Evolutionary conservation across 139 green algal genomes (phyloP), one percentile per base, ranked within the genome.

Genomic region (Pleodorina starrii): DNA sequence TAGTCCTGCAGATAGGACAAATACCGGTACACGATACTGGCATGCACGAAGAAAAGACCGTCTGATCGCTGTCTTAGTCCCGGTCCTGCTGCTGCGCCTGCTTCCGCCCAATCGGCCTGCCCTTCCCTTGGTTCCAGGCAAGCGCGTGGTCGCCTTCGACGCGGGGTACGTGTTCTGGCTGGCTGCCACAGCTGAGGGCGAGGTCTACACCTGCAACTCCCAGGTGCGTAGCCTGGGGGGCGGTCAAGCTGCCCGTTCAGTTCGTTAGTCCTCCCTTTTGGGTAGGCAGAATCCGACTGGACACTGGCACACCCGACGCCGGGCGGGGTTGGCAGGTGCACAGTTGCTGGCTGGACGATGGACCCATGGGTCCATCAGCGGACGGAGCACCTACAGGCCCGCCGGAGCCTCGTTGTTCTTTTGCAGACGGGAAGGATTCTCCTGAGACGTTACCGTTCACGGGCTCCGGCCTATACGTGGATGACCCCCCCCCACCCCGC

Each of bases 111-210:
- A 60, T 60, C 21, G 21, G 7, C 29, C 7, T 66, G n/a, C 54
- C 6, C 5, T 66, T 66, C 29, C 73, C 42, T 10, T 7, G 92
- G 93, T 17, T 88, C 12, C 83, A 88, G 83, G 87, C 46, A 78
- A 91, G 80, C 72, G 84, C 1, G 93, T 95, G 40, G 89, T 92
- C 3, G 89, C 86, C 0, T 93, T 94, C 83, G 91, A 94, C 82
- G 69, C 90, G 89, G 94, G 94, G 29, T 95, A 95, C 87, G 87
- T 86, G 32, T 91, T 94, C 57, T 95, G 93, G 93, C 69, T 94
- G 3, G 92, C 91, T 48, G 89, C 90, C 51, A 95, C 91, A 3
- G 63, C 60, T 2, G 74, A 90, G 19, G 94, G 94, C 19, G 60
- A 88, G 40, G 84, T 95, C 32, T 95, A 86, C 90, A 94, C 93